Evolutionary conservation across 2,329 filamentous ascomycete species (phyloP).

Genomic region (Exophiala viscosa): DNA sequence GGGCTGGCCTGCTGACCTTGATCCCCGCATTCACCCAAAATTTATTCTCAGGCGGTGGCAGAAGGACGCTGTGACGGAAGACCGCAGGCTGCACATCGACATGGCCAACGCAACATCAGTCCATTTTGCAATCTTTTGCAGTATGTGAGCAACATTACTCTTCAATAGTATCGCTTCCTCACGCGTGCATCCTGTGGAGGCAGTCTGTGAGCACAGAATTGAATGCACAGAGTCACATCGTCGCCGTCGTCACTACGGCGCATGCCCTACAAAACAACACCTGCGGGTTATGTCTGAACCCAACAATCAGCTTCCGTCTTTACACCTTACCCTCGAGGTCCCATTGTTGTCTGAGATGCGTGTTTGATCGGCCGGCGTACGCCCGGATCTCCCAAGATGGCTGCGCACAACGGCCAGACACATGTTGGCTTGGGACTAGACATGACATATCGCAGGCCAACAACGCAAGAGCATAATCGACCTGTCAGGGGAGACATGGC

Average conservation of each 20-base stretch:
- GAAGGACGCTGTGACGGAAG: neutral
- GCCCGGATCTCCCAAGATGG: conserved; percentile 10
- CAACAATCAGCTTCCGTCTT: neutral
- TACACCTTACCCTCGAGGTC: neutral
- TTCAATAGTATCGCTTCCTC: neutral
- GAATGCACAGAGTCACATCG: too few relatives aligned
- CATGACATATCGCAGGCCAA: conserved; percentile 9
- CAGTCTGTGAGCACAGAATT: too few relatives aligned
- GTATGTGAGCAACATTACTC: neutral
- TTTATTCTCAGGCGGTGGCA: neutral
- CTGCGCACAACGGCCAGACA: conserved; percentile 10
- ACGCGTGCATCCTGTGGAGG: too few relatives aligned
- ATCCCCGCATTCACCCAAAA: conserved; percentile 1
- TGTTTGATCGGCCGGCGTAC: neutral
- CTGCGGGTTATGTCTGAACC: conserved; percentile 3
- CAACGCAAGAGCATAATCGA: conserved; percentile 15
- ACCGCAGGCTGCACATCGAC: neutral
- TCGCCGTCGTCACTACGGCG: neutral
- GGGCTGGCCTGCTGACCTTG: too few relatives aligned
- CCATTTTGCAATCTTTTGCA: neutral
- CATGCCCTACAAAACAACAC: neutral
- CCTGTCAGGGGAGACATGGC: conserved; percentile 1
- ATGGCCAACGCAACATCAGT: neutral
- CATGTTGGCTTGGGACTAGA: conserved; percentile 14
- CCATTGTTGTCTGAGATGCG: conserved; percentile 4